These are phyloP conservation scores for Apiospora marii DNA, from an alignment of 2,329 filamentous ascomycete genomes.

Conservation along the genomic window DNA sequence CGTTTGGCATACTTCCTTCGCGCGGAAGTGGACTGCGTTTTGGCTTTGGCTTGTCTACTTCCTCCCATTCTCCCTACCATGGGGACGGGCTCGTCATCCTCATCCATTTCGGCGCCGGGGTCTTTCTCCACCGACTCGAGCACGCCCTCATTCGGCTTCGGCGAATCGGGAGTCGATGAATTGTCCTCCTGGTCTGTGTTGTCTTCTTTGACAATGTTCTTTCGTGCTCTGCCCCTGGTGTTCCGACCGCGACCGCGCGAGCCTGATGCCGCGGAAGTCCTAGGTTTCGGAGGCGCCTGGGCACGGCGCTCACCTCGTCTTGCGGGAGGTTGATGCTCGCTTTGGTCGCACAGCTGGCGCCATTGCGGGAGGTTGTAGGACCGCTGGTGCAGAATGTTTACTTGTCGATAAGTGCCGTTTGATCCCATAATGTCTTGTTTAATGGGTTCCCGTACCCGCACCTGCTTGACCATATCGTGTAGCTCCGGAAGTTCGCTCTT, in stretches of 20 bases:
- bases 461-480: slow-evolving; percentile 86
- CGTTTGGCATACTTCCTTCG: slow-evolving; percentile 86
- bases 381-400: slow-evolving; percentile 94
- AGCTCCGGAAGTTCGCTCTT: slow-evolving; percentile 79
- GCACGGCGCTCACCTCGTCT: slow-evolving; percentile 82
- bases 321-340: slow-evolving; percentile 94
- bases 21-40: slow-evolving; percentile 81
- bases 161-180: slow-evolving; percentile 67
- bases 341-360: slow-evolving; percentile 91
- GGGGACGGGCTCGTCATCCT: slow-evolving; percentile 50
- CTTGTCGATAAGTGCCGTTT: slow-evolving; percentile 93
- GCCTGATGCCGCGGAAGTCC: slow-evolving; percentile 43
- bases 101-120: slow-evolving; percentile 51
- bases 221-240: slow-evolving; percentile 47
- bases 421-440: slow-evolving; percentile 98
- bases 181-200: slow-evolving; percentile 54
- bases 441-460: slow-evolving; percentile 95
- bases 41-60: slow-evolving; percentile 59
- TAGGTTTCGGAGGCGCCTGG: slow-evolving; percentile 61
- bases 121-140: slow-evolving; percentile 61
- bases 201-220: slow-evolving; percentile 48
- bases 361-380: slow-evolving; percentile 97
- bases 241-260: slow-evolving; percentile 49
- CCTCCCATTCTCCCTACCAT: slow-evolving; percentile 59
- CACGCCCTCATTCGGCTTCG: slow-evolving; percentile 49